A percentile compares a stretch with the other conserved stretches of the same genome.
Conservation (phyloP, 352 stramenopile genomes). For the Phytophthora aleatoria region DNA sequence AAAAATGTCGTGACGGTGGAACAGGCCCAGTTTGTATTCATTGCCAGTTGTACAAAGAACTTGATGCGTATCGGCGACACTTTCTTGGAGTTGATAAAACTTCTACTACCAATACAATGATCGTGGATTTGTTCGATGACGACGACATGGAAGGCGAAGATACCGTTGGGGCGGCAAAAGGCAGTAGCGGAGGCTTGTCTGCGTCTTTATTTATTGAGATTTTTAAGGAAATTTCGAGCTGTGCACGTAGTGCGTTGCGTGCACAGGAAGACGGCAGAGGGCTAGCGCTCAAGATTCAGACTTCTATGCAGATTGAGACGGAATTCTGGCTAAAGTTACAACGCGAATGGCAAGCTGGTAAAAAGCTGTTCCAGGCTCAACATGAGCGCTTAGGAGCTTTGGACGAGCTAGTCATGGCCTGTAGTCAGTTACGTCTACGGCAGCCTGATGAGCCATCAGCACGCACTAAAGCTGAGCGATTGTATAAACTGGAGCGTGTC, state of each 20-base stretch:
- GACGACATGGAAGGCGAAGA: constrained; percentile 22
- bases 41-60: constrained; percentile 69
- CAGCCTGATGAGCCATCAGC: constrained; percentile 39
- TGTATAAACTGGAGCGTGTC: constrained; percentile 60
- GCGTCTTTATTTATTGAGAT: constrained; percentile 59
- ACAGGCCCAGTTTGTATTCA: constrained; percentile 66
- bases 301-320: constrained; percentile 43
- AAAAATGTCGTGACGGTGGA: constrained; percentile 59
- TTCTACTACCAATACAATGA: constrained; percentile 14
- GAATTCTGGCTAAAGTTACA: constrained; percentile 57
- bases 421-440: constrained; percentile 64
- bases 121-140: constrained; percentile 21
- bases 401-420: constrained; percentile 83
- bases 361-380: constrained; percentile 72
- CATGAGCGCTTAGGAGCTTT: constrained; percentile 71
- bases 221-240: constrained; percentile 57
- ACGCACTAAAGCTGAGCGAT: constrained; percentile 43
- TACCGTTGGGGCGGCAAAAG: not conserved
- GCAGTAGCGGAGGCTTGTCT: constrained; percentile 8
- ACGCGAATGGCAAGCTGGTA: constrained; percentile 56
- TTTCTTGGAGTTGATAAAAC: constrained; percentile 56
- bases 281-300: constrained; percentile 28
- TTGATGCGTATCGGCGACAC: constrained; percentile 61
- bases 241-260: constrained; percentile 23
- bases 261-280: constrained; percentile 9